A percentile compares a stretch with the other conserved stretches of the same genome.
Evolutionary conservation across 805 yeast species (phyloP).

Genomic region (Candida cerambycidarum): DNA sequence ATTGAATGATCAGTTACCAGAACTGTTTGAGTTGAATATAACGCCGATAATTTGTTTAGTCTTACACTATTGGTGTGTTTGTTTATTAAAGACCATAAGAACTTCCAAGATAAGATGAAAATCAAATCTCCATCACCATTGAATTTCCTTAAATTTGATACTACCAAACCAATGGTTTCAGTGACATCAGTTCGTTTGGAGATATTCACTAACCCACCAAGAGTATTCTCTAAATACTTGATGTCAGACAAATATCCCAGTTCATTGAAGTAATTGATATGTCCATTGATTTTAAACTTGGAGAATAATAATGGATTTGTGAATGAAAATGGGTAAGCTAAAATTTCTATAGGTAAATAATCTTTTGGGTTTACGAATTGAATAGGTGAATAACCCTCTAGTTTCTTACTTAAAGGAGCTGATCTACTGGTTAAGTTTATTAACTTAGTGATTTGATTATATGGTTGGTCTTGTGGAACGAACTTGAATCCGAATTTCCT

Average conservation of each 20-base stretch:
- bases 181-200: background rate
- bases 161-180: slow-evolving; percentile 35
- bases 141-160: slow-evolving; percentile 36
- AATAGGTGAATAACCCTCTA: slow-evolving; percentile 4
- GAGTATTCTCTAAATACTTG: slow-evolving; percentile 46
- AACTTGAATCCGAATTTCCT: slow-evolving; percentile 22
- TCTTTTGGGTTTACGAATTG: slow-evolving; percentile 5
- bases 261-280: slow-evolving; percentile 22
- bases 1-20: background rate
- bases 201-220: slow-evolving; percentile 35
- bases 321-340: slow-evolving; percentile 29
- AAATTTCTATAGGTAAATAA: slow-evolving; percentile 14
- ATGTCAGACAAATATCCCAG: slow-evolving; percentile 35
- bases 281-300: slow-evolving; percentile 23
- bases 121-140: slow-evolving; percentile 49
- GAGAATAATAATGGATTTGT: slow-evolving; percentile 31
- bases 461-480: slow-evolving; percentile 19
- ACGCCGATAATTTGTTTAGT: slow-evolving; percentile 3
- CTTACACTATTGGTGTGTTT: slow-evolving; percentile 6
- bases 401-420: background rate
- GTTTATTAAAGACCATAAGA: slow-evolving; percentile 12
- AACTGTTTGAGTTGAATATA: background rate
- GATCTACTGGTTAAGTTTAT: slow-evolving; percentile 1
- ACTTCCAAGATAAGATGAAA: slow-evolving; percentile 29
- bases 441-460: slow-evolving; percentile 3